A percentile compares a stretch with the other conserved stretches of the same genome.
phyloP scores from a whole-genome alignment of 1,139 yeast genomes.

The Debaryomyces robertsiae region DNA sequence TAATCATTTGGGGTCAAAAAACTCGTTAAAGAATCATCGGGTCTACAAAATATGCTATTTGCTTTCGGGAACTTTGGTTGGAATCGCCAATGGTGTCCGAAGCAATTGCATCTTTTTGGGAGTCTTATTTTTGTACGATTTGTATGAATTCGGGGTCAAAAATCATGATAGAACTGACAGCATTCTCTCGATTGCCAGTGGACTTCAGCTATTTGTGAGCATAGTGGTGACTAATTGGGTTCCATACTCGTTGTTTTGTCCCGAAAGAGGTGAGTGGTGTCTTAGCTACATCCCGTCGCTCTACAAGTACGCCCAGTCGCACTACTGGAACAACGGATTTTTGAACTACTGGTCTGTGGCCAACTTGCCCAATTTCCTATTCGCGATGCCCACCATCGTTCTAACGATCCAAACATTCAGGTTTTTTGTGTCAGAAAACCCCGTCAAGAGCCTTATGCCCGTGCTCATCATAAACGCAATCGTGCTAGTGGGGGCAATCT shows the following conservation, averaged over 20 bases:
- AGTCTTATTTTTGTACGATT: slow-evolving; percentile 61
- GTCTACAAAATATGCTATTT: slow-evolving; percentile 33
- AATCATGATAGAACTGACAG: slow-evolving; percentile 21
- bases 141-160: slow-evolving; percentile 28
- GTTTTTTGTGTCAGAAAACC: slow-evolving; percentile 38
- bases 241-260: slow-evolving; percentile 66
- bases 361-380: slow-evolving; percentile 81
- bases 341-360: slow-evolving; percentile 77
- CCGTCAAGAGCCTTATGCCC: slow-evolving; percentile 36
- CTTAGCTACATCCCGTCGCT: slow-evolving; percentile 55
- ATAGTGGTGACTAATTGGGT: slow-evolving; percentile 50
- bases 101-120: slow-evolving; percentile 82
- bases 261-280: slow-evolving; percentile 83
- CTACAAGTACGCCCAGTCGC: slow-evolving; percentile 71
- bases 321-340: slow-evolving; percentile 87
- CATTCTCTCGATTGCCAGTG: slow-evolving; percentile 49
- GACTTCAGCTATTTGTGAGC: slow-evolving; percentile 51
- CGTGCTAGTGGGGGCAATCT: slow-evolving; percentile 53
- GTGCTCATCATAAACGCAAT: slow-evolving; percentile 40
- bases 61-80: slow-evolving; percentile 60
- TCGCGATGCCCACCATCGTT: slow-evolving; percentile 68
- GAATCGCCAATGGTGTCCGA: slow-evolving; percentile 62
- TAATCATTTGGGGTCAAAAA: slow-evolving; percentile 17
- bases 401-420: slow-evolving; percentile 34
- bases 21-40: slow-evolving; percentile 11